A percentile compares a stretch with the other conserved stretches of the same genome.
phyloP scores from a whole-genome alignment of 2,329 filamentous ascomycete genomes.

The Raffaelea albimanens region DNA sequence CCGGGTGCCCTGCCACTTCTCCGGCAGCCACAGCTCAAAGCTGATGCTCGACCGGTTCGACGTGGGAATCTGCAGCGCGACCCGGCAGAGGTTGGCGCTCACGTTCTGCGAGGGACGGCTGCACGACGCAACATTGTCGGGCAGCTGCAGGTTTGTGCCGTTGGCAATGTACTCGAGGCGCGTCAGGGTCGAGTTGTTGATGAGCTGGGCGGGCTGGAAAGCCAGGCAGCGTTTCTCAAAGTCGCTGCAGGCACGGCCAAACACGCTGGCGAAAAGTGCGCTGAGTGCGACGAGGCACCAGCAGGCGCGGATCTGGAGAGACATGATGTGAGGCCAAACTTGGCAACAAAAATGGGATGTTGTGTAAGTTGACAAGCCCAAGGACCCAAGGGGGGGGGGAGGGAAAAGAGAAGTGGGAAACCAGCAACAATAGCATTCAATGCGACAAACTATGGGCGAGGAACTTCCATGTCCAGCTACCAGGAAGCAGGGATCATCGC shows the following conservation, averaged over 20 bases:
- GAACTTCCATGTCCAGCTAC: too few species aligned
- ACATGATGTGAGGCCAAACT: too few species aligned
- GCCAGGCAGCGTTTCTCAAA: slow-evolving; percentile 2
- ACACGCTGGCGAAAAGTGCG: not conserved
- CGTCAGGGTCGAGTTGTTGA: slow-evolving; percentile 2
- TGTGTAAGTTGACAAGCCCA: too few species aligned
- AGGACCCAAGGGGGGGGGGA: too few species aligned
- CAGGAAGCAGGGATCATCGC: too few species aligned
- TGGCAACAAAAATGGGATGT: too few species aligned
- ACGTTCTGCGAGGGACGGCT: slow-evolving; percentile 5
- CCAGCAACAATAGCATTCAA: too few species aligned
- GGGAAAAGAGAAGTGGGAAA: too few species aligned
- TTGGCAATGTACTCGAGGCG: slow-evolving; percentile 3
- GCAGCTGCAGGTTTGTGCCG: slow-evolving; percentile 3
- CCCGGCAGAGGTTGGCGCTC: slow-evolving; percentile 16
- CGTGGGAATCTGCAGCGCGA: slow-evolving; percentile 18
- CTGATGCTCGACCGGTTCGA: slow-evolving; percentile 31
- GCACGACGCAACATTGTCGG: slow-evolving; percentile 10
- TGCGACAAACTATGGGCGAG: too few species aligned
- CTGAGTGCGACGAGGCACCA: not conserved
- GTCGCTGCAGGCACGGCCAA: not conserved
- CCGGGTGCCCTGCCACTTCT: slow-evolving; percentile 30
- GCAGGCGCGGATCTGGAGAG: not conserved
- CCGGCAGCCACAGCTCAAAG: slow-evolving; percentile 38
- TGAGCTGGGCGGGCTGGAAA: slow-evolving; percentile 1